Evolutionary conservation across 257 asterid species (phyloP), one percentile per base, ranked within the genome.

Genomic region (Solanum infundibuliforme): DNA sequence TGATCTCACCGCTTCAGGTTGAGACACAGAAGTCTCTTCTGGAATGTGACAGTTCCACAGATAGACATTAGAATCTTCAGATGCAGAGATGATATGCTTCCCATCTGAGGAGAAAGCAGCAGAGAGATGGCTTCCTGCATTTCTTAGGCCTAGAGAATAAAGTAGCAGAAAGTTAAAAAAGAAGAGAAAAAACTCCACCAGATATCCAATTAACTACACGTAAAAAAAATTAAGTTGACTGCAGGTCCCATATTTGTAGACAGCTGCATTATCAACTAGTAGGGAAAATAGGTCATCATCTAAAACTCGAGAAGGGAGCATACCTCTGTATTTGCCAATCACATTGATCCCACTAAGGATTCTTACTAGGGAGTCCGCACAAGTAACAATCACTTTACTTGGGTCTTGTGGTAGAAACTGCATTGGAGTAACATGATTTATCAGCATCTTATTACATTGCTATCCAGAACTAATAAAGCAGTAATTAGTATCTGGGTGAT

Each of bases 341-440:
- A 96, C 97, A 89, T 93, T 91, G 85, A 65, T 41, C 87, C 96
- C 94, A 14, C 91, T 91, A 29, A 96, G 87, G 87, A 96, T 89
- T 93, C 96, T 92, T 87, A 95, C 92, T 82, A 91, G 93, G 35
- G 98, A 93, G 90, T 95, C 98, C 34, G 98, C 97, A 90, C 93
- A 94, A 29, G 98, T 93, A 65, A 96, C 98, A 95, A 96, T 86
- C 60, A 94, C 92, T 90, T 94, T 96, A 87, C 92, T 92, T 12
- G 94, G 88, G 69, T 96, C 98, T 71, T 91, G 95, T 14, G 98
- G 96, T 88, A 91, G 93, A 90, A 94, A 96, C 99, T 96, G 96
- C 93, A 91, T 75, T 81, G 35, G 83, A 20, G 68, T 58, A 25
- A 86, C 8, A 55, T 58, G 32, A 71, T 65, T 83, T 52, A 48